Base-by-base conservation (phyloP, 2,329 filamentous ascomycete genomes). In the Celoporthe dispersa region DNA sequence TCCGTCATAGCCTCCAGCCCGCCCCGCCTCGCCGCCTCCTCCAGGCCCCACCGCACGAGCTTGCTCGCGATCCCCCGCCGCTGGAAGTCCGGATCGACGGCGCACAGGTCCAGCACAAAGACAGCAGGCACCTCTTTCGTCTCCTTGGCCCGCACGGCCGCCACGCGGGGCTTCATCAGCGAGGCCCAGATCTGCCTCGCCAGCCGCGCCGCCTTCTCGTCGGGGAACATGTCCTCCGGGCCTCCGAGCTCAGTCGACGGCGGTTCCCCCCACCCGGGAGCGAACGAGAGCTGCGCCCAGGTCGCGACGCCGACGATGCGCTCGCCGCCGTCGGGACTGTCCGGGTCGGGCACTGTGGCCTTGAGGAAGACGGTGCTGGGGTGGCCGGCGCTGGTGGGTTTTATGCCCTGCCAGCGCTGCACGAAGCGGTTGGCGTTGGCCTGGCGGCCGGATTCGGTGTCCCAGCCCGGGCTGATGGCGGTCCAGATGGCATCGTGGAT, bases 281-380 rank as follows among this genome's bases (percentile, higher is more conserved):
- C 81, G 8, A 79, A 76, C 0, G 87, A 88, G 0, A 80, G 76
- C 72, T 89, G 87, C 11, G 79, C 74, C 87, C 87, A 90, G 68
- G 88, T 84, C 2, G 87, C 86, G 37, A 86, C 70, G 22, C 87
- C 87, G 12, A 79, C 87, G n/a, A 88, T 79, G 11, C 25, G 39
- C 25, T 31, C n/a, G 16, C 16, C 62, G n/a, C 28, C 25, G n/a
- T 19, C 25, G 1, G 33, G 35, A 8, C 5, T 28, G 37, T 14
- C 14, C 8, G 79, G 77, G 68, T 78, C 77, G 0, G 81, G 76
- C 1, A 87, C 62, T 0, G 84, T 87, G 1, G 86, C 87, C 71
- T 88, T 88, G 71, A 89, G 79, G 71, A 85, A 88, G 1, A 88
- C 67, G 0, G 82, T 84, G 74, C 86, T 87, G 1, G 81, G 80